Evolutionary conservation across 2,329 filamentous ascomycete species (phyloP).

Genomic region (Ambrosiella xylebori): DNA sequence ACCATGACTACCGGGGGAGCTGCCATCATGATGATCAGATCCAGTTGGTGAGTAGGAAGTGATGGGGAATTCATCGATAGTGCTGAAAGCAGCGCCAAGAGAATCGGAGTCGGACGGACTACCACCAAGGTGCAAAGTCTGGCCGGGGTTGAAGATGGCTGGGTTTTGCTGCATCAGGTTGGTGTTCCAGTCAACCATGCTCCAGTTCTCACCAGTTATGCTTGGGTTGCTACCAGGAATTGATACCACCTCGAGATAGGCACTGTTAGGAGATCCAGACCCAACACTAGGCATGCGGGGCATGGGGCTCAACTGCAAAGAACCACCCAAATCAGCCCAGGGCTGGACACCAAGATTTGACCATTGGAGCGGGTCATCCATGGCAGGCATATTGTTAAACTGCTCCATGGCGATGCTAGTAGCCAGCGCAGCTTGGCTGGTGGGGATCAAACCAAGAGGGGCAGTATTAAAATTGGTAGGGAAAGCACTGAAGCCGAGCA

Average conservation of each 20-base stretch:
- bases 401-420: constrained; percentile 39
- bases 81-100: constrained; percentile 53
- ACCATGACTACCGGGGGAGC: constrained; percentile 25
- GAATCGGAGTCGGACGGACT: constrained; percentile 47
- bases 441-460: constrained; percentile 42
- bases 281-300: constrained; percentile 25
- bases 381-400: constrained; percentile 40
- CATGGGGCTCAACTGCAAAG: constrained; percentile 34
- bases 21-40: constrained; percentile 44
- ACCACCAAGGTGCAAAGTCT: constrained; percentile 63
- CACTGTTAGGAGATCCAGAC: constrained; percentile 29
- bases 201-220: constrained; percentile 60
- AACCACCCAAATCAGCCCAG: constrained; percentile 62
- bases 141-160: constrained; percentile 79
- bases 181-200: constrained; percentile 48
- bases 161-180: constrained; percentile 25
- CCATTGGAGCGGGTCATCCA: constrained; percentile 44
- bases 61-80: constrained; percentile 59
- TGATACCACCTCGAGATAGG: constrained; percentile 72
- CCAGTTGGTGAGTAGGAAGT: constrained; percentile 50
- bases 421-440: constrained; percentile 47
- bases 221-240: constrained; percentile 49
- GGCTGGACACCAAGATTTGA: constrained; percentile 46
- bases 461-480: constrained; percentile 34
- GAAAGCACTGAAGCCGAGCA: constrained; percentile 39